Percentiles rank a stretch among this genome's conserved stretches.
These are phyloP conservation scores for Mycena floridula DNA, from an alignment of 768 basidiomycete species.

Conservation along the genomic window DNA sequence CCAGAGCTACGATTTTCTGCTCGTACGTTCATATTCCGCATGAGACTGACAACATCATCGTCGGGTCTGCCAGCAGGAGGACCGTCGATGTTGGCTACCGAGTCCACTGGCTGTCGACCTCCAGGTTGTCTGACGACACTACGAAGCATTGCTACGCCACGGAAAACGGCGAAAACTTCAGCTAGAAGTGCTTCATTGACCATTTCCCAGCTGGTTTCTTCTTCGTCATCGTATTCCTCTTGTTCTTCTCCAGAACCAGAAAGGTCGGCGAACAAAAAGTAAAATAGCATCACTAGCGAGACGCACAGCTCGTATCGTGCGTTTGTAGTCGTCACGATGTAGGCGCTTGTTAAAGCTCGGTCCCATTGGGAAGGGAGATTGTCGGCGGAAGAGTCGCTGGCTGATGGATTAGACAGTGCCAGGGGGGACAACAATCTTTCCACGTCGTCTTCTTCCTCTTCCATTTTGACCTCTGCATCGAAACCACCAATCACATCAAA, in stretches of 20 bases:
- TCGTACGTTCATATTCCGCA: conserved; percentile 50
- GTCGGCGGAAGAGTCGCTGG: neutral
- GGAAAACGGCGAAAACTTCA: conserved; percentile 74
- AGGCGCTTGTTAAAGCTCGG: conserved; percentile 55
- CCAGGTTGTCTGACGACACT: conserved; percentile 54
- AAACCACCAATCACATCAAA: conserved; percentile 71
- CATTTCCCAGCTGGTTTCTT: conserved; percentile 1
- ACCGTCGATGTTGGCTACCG: neutral
- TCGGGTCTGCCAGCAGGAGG: neutral
- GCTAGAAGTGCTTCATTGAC: conserved; percentile 64
- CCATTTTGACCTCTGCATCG: conserved; percentile 65
- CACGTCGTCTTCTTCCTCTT: conserved; percentile 62
- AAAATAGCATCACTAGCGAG: conserved; percentile 57
- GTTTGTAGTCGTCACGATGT: conserved; percentile 53
- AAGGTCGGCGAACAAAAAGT: conserved; percentile 65
- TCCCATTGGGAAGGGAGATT: conserved; percentile 58
- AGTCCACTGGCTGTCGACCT: neutral
- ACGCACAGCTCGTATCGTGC: conserved; percentile 75
- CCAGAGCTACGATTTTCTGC: neutral
- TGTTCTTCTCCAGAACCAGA: too few species aligned
- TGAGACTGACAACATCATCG: conserved; percentile 54
- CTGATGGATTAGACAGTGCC: neutral
- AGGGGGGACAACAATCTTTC: neutral
- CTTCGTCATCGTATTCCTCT: conserved; percentile 11
- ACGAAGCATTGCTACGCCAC: conserved; percentile 71